Percentiles rank a stretch among this genome's conserved stretches.
Evolutionary conservation across 169 alveolate genomes (phyloP).

Genomic region (Plasmodium falciparum): DNA sequence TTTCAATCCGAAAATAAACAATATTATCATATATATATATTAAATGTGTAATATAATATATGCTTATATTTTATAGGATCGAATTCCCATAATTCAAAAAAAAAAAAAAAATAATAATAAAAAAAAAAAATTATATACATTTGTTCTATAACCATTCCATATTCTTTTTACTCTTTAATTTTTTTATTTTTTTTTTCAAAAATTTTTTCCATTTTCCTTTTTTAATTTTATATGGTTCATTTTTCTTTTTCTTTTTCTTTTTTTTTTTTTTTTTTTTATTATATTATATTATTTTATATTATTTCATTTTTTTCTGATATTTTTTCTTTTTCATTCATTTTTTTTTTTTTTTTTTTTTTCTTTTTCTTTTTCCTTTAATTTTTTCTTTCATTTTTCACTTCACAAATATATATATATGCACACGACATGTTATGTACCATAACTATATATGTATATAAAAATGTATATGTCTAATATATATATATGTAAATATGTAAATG

Average conservation of each 20-base stretch:
- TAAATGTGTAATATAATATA: neutral
- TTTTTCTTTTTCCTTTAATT: neutral
- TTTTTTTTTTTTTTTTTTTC: neutral
- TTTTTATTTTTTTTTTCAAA: neutral
- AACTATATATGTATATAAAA: slow-evolving; percentile 12
- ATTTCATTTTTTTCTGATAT: neutral
- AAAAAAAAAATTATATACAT: neutral
- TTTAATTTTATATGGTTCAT: neutral
- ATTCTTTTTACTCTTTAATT: neutral
- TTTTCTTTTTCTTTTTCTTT: neutral
- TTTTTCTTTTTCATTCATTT: neutral
- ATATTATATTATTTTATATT: neutral
- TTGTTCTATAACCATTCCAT: neutral
- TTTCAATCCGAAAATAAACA: slow-evolving; percentile 1
- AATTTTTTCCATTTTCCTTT: neutral
- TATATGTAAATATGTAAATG: slow-evolving; percentile 3
- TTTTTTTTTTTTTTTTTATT: neutral
- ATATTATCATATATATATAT: neutral
- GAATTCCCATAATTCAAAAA: neutral
- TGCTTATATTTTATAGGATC: neutral
- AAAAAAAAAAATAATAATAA: neutral
- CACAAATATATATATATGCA: slow-evolving; percentile 13
- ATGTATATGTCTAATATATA: neutral
- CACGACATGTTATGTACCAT: neutral
- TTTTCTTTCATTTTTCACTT: neutral